Evolutionary conservation across 306 rosid genomes (phyloP).

Genomic region (Casuarina equisetifolia): DNA sequence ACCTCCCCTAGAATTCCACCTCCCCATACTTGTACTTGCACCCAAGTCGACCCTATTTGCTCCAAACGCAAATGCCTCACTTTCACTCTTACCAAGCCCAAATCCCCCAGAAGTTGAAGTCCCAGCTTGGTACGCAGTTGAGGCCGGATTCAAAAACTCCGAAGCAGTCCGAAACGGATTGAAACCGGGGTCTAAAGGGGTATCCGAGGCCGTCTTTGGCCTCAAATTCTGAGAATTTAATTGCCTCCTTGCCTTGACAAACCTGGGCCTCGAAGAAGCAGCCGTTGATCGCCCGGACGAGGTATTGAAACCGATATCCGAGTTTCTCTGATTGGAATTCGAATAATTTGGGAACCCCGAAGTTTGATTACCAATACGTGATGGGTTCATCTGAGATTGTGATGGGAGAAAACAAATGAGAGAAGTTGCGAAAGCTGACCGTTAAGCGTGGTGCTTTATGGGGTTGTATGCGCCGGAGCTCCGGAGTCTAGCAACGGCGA

Average conservation of each 20-base stretch:
- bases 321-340: conserved; percentile 22
- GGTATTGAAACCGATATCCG: conserved; percentile 44
- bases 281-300: conserved; percentile 45
- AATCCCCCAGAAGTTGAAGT: conserved; percentile 19
- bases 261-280: conserved; percentile 60
- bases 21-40: conserved; percentile 13
- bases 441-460: conserved; percentile 4
- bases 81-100: conserved; percentile 30
- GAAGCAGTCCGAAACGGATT: conserved; percentile 47
- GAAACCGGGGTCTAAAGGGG: conserved; percentile 30
- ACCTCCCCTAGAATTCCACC: conserved; percentile 15
- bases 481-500: conserved; percentile 41
- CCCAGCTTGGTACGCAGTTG: conserved; percentile 26
- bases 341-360: conserved; percentile 50
- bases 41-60: conserved; percentile 21
- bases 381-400: conserved; percentile 47
- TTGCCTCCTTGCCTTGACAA: conserved; percentile 59
- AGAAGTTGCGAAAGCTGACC: conserved; percentile 36
- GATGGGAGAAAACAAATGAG: conserved; percentile 23
- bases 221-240: conserved; percentile 42
- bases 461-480: conserved; percentile 29
- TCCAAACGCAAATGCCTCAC: conserved; percentile 41
- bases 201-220: conserved; percentile 31
- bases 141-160: conserved; percentile 23
- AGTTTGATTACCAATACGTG: conserved; percentile 39